Base-by-base conservation (phyloP, 2,329 filamentous ascomycete genomes). In the Nemania serpens region DNA sequence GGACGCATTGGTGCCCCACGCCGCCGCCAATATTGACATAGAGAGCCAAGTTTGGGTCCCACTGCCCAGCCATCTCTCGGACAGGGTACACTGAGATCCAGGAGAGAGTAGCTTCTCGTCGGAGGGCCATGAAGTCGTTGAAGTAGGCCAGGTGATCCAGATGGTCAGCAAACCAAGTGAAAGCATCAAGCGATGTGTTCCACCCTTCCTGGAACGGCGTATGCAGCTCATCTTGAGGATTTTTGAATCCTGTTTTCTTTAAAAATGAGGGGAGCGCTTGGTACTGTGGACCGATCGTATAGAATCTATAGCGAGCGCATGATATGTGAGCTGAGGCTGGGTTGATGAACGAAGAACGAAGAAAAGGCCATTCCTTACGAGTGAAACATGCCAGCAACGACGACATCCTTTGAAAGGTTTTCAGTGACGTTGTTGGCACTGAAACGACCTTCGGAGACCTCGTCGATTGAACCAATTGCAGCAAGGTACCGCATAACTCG, bases 31-130 rank as follows among this genome's bases (percentile, higher is more conserved):
- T 61, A 41, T 70, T 63, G 4, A 68, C 64, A 36, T 53, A 61
- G 12, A 61, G n/a, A 6, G 64, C 34, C 6, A 22, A 13, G 25
- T 48, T 36, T 4, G 45, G 4, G 2, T 11, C 33, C 33, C 51
- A 54, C 1, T 12, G 45, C 2, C 12, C 11, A 1, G 22, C 37
- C 12, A 58, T 15, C 12, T 29, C 25, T 4, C 1, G 10, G 1
- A 70, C 60, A 11, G 69, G 69, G 46, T 69, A 70, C 17, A 69
- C 65, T 0, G 45, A 29, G 2, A 72, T 55, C 68, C 68, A 71
- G 1, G 66, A 63, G 7, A 56, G 18, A 5, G 63, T 48, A 5
- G 62, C 46, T 25, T 63, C 18, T 5, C 65, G 62, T 1, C 65
- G 64, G 15, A 65, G 29, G 9, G 65, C 64, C 67, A 70, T 70